phyloP scores from a whole-genome alignment of 352 stramenopile genomes.

The Pythium rhizo-oryzae region DNA sequence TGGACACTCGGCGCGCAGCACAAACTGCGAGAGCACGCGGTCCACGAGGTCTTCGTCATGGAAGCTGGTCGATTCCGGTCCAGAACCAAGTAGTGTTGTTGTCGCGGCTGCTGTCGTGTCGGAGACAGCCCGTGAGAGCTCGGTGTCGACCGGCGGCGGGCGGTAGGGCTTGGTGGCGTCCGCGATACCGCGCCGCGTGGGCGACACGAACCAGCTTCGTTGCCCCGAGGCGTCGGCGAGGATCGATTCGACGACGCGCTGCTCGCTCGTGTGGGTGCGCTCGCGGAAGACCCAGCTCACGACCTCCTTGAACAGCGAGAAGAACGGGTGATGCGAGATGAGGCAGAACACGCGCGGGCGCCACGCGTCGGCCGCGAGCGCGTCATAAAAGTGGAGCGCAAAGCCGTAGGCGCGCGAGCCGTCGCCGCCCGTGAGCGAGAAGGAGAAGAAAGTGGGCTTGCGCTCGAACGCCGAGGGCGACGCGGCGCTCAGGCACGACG shows the following conservation, averaged over 20 bases:
- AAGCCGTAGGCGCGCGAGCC: slow-evolving; percentile 73
- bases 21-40: slow-evolving; percentile 39
- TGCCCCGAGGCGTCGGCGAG: slow-evolving; percentile 48
- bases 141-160: slow-evolving; percentile 7
- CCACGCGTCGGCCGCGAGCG: slow-evolving; percentile 36
- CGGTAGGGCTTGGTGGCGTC: slow-evolving; percentile 9
- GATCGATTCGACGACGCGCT: slow-evolving; percentile 42
- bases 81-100: too few species aligned
- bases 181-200: slow-evolving; percentile 24
- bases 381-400: slow-evolving; percentile 62
- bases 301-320: slow-evolving; percentile 81
- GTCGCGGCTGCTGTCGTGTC: neutral
- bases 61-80: neutral
- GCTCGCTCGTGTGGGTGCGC: slow-evolving; percentile 35
- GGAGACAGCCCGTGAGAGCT: slow-evolving; percentile 1
- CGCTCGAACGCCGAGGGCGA: slow-evolving; percentile 55
- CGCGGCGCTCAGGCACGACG: slow-evolving; percentile 47
- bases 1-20: slow-evolving; percentile 35
- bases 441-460: slow-evolving; percentile 78
- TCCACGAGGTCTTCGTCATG: slow-evolving; percentile 15
- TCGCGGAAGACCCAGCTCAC: slow-evolving; percentile 70
- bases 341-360: slow-evolving; percentile 68
- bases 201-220: slow-evolving; percentile 63
- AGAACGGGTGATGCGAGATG: slow-evolving; percentile 82
- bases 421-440: slow-evolving; percentile 77